A percentile compares a stretch with the other conserved stretches of the same genome.
Evolutionary conservation across 1,284 basidiomycete genomes (phyloP).

Genomic region (Pterulicium gracile): DNA sequence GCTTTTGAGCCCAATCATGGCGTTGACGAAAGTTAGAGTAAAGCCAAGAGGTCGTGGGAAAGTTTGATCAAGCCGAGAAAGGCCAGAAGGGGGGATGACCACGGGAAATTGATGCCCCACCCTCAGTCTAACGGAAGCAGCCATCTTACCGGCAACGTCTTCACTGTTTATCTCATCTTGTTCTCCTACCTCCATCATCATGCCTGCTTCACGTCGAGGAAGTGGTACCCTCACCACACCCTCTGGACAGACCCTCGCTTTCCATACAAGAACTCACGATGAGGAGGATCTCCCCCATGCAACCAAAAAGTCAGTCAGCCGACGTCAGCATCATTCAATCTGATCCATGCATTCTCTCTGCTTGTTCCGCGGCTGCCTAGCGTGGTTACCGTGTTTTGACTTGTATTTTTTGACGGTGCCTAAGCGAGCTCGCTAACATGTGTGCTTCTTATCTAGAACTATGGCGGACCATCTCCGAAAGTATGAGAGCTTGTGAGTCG

Average conservation of each 20-base stretch:
- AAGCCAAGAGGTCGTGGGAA: too few relatives aligned
- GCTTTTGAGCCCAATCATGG: slow-evolving; percentile 90
- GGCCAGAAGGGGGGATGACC: slow-evolving; percentile 3
- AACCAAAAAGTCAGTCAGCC: slow-evolving; percentile 58
- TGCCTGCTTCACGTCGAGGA: slow-evolving; percentile 63
- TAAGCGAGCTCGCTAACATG: too few relatives aligned
- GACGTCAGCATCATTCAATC: slow-evolving; percentile 8
- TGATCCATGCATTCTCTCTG: slow-evolving; percentile 14
- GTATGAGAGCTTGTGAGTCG: slow-evolving; percentile 70
- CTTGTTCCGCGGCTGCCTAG: slow-evolving; percentile 5
- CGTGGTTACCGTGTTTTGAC: too few relatives aligned
- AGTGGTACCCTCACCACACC: slow-evolving; percentile 65
- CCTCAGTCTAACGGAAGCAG: background rate
- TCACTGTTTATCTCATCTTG: slow-evolving; percentile 1
- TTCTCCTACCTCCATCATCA: slow-evolving; percentile 18
- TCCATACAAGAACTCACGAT: slow-evolving; percentile 70
- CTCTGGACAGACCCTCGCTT: slow-evolving; percentile 64
- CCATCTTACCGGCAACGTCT: slow-evolving; percentile 1
- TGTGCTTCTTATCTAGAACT: slow-evolving; percentile 33
- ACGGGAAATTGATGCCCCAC: background rate
- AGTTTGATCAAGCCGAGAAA: background rate
- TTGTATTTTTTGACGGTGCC: too few relatives aligned
- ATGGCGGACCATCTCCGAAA: slow-evolving; percentile 87
- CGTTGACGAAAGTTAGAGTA: slow-evolving; percentile 6
- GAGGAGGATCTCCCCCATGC: slow-evolving; percentile 80